A percentile compares a stretch with the other conserved stretches of the same genome.
These are phyloP conservation scores for Glutinoglossum americanum DNA, from an alignment of 495 filamentous ascomycete species.

Conservation along the genomic window DNA sequence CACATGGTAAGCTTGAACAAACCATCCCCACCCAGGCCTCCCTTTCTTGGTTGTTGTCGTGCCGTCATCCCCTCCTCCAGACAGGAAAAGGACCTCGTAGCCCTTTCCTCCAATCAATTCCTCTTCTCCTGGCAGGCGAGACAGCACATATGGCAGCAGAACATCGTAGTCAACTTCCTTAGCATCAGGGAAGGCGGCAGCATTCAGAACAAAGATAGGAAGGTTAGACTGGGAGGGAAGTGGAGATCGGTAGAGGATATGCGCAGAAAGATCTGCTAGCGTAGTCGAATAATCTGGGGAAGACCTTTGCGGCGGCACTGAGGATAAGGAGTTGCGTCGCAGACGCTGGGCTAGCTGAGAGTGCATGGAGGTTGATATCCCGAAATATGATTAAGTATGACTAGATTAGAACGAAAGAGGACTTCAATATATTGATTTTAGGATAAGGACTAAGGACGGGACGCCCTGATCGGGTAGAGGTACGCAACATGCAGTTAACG, in stretches of 20 bases:
- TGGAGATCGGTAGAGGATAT: constrained; percentile 30
- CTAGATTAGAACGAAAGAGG: not conserved
- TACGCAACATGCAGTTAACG: not conserved
- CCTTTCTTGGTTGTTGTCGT: constrained; percentile 19
- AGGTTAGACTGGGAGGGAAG: constrained; percentile 22
- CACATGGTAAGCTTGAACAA: constrained; percentile 32
- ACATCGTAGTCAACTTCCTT: constrained; percentile 28
- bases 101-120: constrained; percentile 27
- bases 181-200: constrained; percentile 32
- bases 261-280: constrained; percentile 20
- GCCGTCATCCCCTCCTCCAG: constrained; percentile 23
- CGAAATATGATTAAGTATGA: not conserved
- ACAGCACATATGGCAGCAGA: constrained; percentile 34
- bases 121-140: constrained; percentile 29
- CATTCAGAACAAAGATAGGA: constrained; percentile 30
- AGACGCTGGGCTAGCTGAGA: constrained; percentile 2
- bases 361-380: not conserved
- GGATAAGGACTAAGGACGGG: not conserved
- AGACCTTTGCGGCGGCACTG: constrained; percentile 12
- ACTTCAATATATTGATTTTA: not conserved
- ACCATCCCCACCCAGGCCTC: constrained; percentile 34
- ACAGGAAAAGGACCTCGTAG: constrained; percentile 35
- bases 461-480: not conserved
- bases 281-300: constrained; percentile 19
- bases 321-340: not conserved